Base-by-base conservation (phyloP, 805 yeast species). In the Saturnispora zaruensis region DNA sequence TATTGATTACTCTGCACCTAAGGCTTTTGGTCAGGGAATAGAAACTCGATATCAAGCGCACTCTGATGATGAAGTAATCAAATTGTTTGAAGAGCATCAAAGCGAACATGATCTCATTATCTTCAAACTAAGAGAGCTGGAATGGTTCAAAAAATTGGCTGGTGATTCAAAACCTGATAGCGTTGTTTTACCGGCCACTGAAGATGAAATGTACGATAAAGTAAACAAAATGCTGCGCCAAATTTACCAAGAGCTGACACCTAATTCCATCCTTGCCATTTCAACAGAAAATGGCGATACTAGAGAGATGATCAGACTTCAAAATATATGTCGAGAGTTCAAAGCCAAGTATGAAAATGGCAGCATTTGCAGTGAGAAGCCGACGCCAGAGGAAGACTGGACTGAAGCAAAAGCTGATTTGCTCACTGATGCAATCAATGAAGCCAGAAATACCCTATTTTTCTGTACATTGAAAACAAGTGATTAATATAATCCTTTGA, bases 211-310 rank as follows among this genome's bases (percentile, higher is more conserved):
- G 51, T 67, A 68, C 44, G 26, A 52, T 11, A 60, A 61, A 5
- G 60, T 84, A 9, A 75, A 77, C 55, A 53, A 57, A 2, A 63
- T 82, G 30, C 55, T 90, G 6, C 54, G 62, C 14, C 61, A 61
- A 37, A 66, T 90, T 14, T 79, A 82, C 59, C 65, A 70, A 1
- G 53, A 62, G 2, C 57, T 85, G 20, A 87, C 95, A 0, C 65
- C 67, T 2, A 74, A 80, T 33, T 75, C 95, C 0, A 64, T 81
- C 21, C 56, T 90, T 14, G 67, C 87, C 1, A 59, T 88, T 1
- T 70, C 79, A 57, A 73, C 87, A 0, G 87, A 86, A 1, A 68
- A 76, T 46, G 87, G 88, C 9, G 79, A 81, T 57, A 77, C 81
- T 2, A 63, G 73, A 8, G 74, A 71, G 45, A 68, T 80, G 66